Base-by-base conservation (phyloP, 1,139 yeast species). In the Sugiyamaella xylanicola region DNA sequence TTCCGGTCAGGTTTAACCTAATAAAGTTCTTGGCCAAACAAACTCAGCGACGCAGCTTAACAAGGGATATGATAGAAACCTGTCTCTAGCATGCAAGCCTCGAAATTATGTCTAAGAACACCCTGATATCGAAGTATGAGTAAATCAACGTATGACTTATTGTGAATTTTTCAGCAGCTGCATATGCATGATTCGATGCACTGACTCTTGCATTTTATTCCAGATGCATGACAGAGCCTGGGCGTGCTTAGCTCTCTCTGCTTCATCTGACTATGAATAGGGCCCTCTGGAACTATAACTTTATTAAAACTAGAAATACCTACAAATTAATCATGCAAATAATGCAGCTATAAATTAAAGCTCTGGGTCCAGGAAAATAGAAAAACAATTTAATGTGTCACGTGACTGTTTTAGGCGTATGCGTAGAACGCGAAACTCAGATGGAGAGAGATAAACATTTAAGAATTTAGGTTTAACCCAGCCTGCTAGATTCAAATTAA, bases 81-180 rank as follows among this genome's bases (percentile, higher is more conserved):
- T 19, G 44, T 20, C 22, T 8, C 16, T 4, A 25, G 21, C 29
- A n/a, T 27, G 35, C 36, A 25, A 32, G 37, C 4, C 15, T n/a
- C 15, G 13, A 13, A 15, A 19, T 7, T 17, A 4, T 16, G 29
- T 25, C 29, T 25, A 5, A 25, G 4, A 15, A 19, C 13, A 17
- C 42, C 42, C 42, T 17, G 42, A 39, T 17, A 29, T 19, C 20
- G 16, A 11, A 40, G 16, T 45, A 21, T 46, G 43, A 36, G 42
- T 40, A 46, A 37, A 46, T 32, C 41, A 36, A 8, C 35, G 16
- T 46, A 46, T 46, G 50, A 46, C 50, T 46, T 46, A 46, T 43
- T 46, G 16, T 46, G 17, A 46, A 46, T 46, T 46, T 46, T 46
- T 46, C 50, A 46, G 50, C 41, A 13, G 5, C 20, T 46, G 47